phyloP scores from a whole-genome alignment of 1,284 basidiomycete genomes.

The Austropuccinia psidii region DNA sequence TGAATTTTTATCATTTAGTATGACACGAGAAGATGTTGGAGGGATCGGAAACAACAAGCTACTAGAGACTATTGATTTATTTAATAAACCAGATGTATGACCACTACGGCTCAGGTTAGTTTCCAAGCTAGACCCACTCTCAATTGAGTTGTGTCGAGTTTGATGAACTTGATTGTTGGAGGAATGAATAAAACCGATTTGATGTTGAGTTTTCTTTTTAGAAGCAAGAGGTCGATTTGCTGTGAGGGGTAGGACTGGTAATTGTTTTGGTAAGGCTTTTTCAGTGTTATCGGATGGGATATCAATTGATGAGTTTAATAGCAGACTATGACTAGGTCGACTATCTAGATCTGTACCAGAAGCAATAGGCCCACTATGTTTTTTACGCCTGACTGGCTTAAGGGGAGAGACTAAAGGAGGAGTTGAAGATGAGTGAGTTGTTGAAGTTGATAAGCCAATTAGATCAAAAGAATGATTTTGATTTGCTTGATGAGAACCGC shows the following conservation, averaged over 20 bases:
- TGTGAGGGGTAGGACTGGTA: background rate
- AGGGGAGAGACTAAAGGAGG: background rate
- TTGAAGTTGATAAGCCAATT: background rate
- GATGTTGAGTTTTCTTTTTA: too few species aligned
- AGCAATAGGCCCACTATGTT: background rate
- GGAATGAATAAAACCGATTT: too few species aligned
- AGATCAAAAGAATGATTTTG: background rate
- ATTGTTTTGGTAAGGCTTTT: background rate
- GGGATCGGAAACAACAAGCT: background rate
- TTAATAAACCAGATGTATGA: background rate
- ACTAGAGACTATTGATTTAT: background rate
- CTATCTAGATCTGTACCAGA: too few species aligned
- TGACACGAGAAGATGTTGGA: background rate
- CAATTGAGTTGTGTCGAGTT: background rate
- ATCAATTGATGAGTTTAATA: too few species aligned
- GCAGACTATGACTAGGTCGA: too few species aligned
- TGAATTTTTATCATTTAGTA: background rate
- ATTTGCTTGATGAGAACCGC: background rate
- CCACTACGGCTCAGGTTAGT: background rate
- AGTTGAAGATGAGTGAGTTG: background rate
- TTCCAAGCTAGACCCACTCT: background rate
- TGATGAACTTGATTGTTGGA: too few species aligned
- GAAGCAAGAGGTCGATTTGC: background rate
- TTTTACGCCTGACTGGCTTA: conserved; percentile 1
- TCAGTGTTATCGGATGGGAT: background rate